These are phyloP conservation scores for Phytophthora citricola DNA, from an alignment of 352 stramenopile genomes.

Conservation along the genomic window DNA sequence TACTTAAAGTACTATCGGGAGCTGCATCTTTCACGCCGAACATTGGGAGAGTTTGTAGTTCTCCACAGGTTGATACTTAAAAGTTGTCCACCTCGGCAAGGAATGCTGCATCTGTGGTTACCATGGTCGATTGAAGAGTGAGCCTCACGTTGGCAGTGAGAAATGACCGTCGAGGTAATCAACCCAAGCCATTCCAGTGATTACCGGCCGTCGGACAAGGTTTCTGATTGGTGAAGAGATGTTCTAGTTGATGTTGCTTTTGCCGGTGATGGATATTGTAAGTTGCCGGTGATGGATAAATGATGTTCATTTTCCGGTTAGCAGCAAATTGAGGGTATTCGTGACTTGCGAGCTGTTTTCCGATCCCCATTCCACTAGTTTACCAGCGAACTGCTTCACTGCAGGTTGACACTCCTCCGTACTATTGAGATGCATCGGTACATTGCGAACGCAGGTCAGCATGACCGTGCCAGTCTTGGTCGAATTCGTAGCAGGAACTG, in stretches of 20 bases:
- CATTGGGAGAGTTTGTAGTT: background rate
- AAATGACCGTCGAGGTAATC: no score
- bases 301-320: conserved; percentile 1
- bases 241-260: no score
- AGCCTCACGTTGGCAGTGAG: no score
- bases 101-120: background rate
- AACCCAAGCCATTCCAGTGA: background rate
- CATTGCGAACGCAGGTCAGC: conserved; percentile 12
- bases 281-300: background rate
- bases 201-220: background rate
- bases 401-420: background rate
- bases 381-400: conserved; percentile 15
- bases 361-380: conserved; percentile 17
- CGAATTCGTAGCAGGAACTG: background rate
- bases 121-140: background rate
- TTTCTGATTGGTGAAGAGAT: background rate
- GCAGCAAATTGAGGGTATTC: conserved; percentile 1
- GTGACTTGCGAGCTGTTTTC: conserved; percentile 14
- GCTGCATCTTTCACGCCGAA: no score
- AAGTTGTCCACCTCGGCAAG: background rate
- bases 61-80: background rate
- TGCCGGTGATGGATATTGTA: no score
- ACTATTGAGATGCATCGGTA: conserved; percentile 24
- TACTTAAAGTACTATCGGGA: background rate
- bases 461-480: conserved; percentile 11